Evolutionary conservation across 2,329 filamentous ascomycete species (phyloP), one percentile per base, ranked within the genome.

Genomic region (Zarea fungicola): DNA sequence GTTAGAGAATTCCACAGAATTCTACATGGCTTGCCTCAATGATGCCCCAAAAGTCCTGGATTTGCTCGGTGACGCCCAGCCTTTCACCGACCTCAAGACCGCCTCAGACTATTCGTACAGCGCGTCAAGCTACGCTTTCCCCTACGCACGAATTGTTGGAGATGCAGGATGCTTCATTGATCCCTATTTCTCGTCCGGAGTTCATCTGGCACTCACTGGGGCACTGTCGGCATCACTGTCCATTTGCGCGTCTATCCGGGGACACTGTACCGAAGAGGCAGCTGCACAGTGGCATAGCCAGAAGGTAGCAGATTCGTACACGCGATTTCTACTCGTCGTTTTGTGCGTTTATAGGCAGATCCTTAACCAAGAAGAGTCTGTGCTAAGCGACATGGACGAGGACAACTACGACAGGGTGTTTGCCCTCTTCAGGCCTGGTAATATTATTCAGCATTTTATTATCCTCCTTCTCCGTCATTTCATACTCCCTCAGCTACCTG

Each of bases 161-260:
- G 73, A 77, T 50, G 73, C 73, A 0, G 73, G 70, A 1, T 70
- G 66, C 52, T 77, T 77, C 52, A 73, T 76, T 50, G 73, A 76
- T 49, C 72, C 72, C 0, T 69, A 65, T 50, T 77, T 76, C 58
- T 73, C 70, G 0, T 76, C 72, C 0, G 73, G 73, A 9, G 64
- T 72, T 4, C 73, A 77, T 51, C 58, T 77, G 1, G 74, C 74
- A 1, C 29, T 76, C 0, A 52, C 61, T 1, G 60, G 66, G n/a
- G 73, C 60, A 4, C 63, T 78, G 0, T 71, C 73, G 1, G 73
- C 75, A 0, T 72, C 72, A 1, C 60, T 59, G 1, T 71, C 73
- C 0, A 74, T 77, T 16, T 55, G 55, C 4, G 72, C 73, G 0
- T 55, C 64, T 0, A 60, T 64, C 5, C 58, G 60, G 14, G 71